phyloP scores from a whole-genome alignment of 1,284 basidiomycete species.

The Malassezia cuniculi region DNA sequence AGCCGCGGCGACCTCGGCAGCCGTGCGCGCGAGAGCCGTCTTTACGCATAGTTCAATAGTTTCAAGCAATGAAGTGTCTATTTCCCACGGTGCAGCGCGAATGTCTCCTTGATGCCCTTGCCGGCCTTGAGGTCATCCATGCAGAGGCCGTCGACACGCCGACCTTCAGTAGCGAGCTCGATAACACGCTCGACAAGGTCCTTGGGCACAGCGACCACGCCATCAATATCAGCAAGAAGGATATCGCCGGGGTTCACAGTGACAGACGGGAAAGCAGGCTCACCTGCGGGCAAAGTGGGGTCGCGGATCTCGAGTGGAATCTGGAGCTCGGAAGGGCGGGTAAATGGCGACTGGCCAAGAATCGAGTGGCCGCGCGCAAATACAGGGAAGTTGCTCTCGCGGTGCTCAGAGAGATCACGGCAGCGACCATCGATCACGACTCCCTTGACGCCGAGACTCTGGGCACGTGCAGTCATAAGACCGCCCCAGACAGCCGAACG shows the following conservation, averaged over 20 bases:
- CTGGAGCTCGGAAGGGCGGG: slow-evolving; percentile 66
- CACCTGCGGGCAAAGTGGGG: slow-evolving; percentile 18
- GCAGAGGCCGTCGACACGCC: slow-evolving; percentile 60
- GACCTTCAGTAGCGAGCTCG: slow-evolving; percentile 54
- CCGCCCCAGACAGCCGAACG: slow-evolving; percentile 85
- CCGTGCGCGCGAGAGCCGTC: slow-evolving; percentile 8
- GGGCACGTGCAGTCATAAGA: slow-evolving; percentile 73
- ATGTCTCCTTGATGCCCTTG: slow-evolving; percentile 61
- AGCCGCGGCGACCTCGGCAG: slow-evolving; percentile 4
- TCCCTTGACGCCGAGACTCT: slow-evolving; percentile 56
- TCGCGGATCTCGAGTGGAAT: slow-evolving; percentile 56
- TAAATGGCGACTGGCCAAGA: slow-evolving; percentile 75
- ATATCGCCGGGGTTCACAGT: slow-evolving; percentile 65
- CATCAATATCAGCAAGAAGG: slow-evolving; percentile 75
- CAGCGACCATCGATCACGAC: slow-evolving; percentile 68
- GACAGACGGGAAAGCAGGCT: slow-evolving; percentile 47
- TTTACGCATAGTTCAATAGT: slow-evolving; percentile 4
- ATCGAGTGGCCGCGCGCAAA: slow-evolving; percentile 67
- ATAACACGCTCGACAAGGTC: slow-evolving; percentile 54
- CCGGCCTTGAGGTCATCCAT: slow-evolving; percentile 65
- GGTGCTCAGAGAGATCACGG: slow-evolving; percentile 67
- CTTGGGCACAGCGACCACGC: slow-evolving; percentile 68
- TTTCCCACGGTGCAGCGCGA: slow-evolving; percentile 48
- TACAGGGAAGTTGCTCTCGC: slow-evolving; percentile 51
- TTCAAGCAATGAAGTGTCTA: too few species aligned